Conservation (phyloP, 2,329 filamentous ascomycete genomes). For the Phyllosticta ampelicida region DNA sequence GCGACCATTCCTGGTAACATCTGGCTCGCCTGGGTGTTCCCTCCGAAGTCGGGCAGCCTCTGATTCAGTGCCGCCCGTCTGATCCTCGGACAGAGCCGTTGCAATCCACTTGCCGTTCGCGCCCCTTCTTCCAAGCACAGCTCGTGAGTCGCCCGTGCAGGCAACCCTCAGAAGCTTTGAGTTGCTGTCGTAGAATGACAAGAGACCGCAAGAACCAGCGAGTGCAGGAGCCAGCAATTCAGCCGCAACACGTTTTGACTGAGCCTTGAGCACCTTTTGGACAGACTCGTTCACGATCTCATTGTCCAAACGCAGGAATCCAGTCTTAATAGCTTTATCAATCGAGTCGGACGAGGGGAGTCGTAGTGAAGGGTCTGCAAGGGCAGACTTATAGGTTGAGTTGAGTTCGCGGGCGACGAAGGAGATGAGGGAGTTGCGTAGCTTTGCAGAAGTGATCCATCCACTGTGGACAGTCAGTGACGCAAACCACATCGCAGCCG, state of each 20-base stretch:
- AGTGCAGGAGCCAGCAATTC: constrained; percentile 86
- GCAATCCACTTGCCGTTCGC: constrained; percentile 82
- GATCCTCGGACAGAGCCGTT: constrained; percentile 79
- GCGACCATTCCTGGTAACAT: constrained; percentile 79
- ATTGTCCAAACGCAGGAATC: constrained; percentile 78
- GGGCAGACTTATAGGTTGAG: constrained; percentile 71
- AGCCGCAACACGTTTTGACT: constrained; percentile 82
- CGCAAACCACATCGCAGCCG: neutral
- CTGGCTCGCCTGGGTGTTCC: constrained; percentile 79
- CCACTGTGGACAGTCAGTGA: constrained; percentile 46
- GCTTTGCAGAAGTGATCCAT: constrained; percentile 95
- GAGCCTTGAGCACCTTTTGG: constrained; percentile 77
- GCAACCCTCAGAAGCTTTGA: constrained; percentile 85
- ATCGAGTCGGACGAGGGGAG: constrained; percentile 69
- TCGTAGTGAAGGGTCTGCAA: constrained; percentile 44
- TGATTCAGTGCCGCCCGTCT: constrained; percentile 80
- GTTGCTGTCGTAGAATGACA: constrained; percentile 89
- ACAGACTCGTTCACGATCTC: constrained; percentile 94
- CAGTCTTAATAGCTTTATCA: constrained; percentile 83
- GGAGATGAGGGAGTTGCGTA: constrained; percentile 83
- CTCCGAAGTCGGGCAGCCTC: constrained; percentile 74
- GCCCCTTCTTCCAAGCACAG: constrained; percentile 73
- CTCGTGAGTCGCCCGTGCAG: constrained; percentile 92
- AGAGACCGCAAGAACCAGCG: constrained; percentile 90
- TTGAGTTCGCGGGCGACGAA: constrained; percentile 92